phyloP scores from a whole-genome alignment of 352 stramenopile genomes.

The Pseudoperonospora humuli region DNA sequence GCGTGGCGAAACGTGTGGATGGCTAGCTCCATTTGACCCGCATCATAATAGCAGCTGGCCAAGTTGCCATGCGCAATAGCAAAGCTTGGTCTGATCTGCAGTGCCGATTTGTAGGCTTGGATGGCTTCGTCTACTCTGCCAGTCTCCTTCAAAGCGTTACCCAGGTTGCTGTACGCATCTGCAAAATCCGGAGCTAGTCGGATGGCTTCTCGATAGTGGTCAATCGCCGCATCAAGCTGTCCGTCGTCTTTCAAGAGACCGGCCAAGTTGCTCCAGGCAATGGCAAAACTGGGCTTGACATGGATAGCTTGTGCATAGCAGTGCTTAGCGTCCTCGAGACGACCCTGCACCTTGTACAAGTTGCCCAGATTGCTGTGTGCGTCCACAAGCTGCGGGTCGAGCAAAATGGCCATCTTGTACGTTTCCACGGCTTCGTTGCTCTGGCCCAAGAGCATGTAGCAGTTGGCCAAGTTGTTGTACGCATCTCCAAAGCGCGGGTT shows the following conservation, averaged over 20 bases:
- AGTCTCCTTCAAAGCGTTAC: slow-evolving; percentile 78
- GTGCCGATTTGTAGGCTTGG: slow-evolving; percentile 75
- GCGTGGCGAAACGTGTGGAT: slow-evolving; percentile 87
- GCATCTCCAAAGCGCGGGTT: slow-evolving; percentile 87
- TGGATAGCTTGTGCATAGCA: slow-evolving; percentile 89
- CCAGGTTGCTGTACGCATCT: slow-evolving; percentile 82
- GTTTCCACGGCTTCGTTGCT: slow-evolving; percentile 87
- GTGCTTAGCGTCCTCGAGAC: slow-evolving; percentile 76
- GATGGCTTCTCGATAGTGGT: slow-evolving; percentile 83
- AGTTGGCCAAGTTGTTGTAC: slow-evolving; percentile 89
- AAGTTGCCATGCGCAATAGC: slow-evolving; percentile 90
- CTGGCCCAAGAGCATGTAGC: slow-evolving; percentile 89
- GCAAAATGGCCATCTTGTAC: slow-evolving; percentile 90
- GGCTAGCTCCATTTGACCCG: slow-evolving; percentile 72
- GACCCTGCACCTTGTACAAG: slow-evolving; percentile 85
- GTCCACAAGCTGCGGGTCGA: slow-evolving; percentile 85
- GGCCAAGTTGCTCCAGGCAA: slow-evolving; percentile 90
- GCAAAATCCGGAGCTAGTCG: slow-evolving; percentile 76
- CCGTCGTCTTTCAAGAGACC: slow-evolving; percentile 88
- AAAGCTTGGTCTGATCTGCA: slow-evolving; percentile 84
- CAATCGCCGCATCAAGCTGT: slow-evolving; percentile 69
- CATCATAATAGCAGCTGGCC: slow-evolving; percentile 87
- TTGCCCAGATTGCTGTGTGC: slow-evolving; percentile 94
- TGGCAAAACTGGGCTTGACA: slow-evolving; percentile 84
- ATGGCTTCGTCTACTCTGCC: slow-evolving; percentile 68